Percentiles rank a stretch among this genome's conserved stretches.
Conservation (phyloP, 129 eudicot species). For the Chrysanthemum lavandulifolium region DNA sequence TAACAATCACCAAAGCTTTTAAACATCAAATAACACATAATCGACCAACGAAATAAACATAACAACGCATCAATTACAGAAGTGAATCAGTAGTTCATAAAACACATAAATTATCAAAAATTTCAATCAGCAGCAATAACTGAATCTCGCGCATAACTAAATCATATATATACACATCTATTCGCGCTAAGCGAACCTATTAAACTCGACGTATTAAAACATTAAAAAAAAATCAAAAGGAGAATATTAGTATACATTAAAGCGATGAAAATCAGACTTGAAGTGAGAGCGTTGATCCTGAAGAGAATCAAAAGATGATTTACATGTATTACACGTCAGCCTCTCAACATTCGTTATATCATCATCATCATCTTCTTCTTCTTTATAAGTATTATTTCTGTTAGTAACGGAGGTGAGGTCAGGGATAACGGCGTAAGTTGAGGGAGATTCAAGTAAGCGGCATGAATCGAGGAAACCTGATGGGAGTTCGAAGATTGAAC, state of each 20-base stretch:
- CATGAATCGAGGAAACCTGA: constrained; percentile 66
- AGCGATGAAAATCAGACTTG: constrained; percentile 91
- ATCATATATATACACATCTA: no score
- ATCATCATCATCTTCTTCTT: constrained; percentile 6
- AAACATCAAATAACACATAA: no score
- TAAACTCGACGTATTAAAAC: no score
- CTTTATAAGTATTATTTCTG: neutral
- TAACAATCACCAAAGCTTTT: no score
- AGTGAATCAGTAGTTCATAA: no score
- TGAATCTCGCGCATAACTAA: no score
- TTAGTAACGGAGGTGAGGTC: constrained; percentile 20
- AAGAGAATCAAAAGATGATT: constrained; percentile 70
- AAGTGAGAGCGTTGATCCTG: constrained; percentile 85
- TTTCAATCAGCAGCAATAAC: no score
- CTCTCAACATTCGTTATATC: constrained; percentile 36
- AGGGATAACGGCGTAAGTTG: constrained; percentile 21
- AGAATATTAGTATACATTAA: constrained; percentile 54
- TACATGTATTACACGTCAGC: constrained; percentile 85
- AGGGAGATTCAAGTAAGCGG: constrained; percentile 59
- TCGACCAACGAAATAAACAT: no score
- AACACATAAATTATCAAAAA: no score
- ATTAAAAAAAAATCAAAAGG: neutral
- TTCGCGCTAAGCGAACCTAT: no score
- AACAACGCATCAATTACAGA: no score
- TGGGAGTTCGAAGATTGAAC: constrained; percentile 87